Base-by-base conservation (phyloP, 177 flowering plant species). In the Vitis hybrid region DNA sequence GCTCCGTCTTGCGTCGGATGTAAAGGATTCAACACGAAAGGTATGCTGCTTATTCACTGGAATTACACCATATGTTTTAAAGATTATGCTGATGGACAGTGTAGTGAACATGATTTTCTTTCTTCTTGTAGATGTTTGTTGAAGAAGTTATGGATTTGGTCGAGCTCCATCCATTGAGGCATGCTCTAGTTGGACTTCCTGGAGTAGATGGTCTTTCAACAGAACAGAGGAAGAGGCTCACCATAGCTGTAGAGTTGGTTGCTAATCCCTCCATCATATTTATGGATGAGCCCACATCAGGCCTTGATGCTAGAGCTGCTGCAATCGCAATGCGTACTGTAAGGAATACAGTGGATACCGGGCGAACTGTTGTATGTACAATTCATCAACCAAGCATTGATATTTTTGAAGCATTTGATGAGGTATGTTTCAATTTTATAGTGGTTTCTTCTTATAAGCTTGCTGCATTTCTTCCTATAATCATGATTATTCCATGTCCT, bases 251-350 rank as follows among this genome's bases (percentile, higher is more conserved):
- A 10, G 89, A 86, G 76, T 71, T 86, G 66, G 87, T 86, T 21
- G 87, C 87, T 54, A 84, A 84, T 71, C 87, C 87, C 35, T 82
- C 87, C 48, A 84, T 84, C 52, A 84, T 82, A 65, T 84, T 84
- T 50, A 84, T 82, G 87, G 87, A 84, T 74, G 87, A 84, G 69
- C 85, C 87, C 19, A 84, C 82, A 60, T 82, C 89, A 52, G 89
- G 89, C 13, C 85, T 86, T 56, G 89, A 86, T 77, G 90, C 90
- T 21, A 73, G 90, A 72, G 86, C 90, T 72, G 90, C 90, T 8
- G 90, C 88, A 5, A 85, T 86, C 72, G 85, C 84, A 12, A 86
- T 85, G 90, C 82, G 88, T 49, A 75, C 86, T 13, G 87, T 85
- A 11, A 83, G 86, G 59, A 85, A 82, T 59, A 83, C 85, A 1